Base-by-base conservation (phyloP, 192 early-diverging fungal species). In the Entomortierella chlamydospora region DNA sequence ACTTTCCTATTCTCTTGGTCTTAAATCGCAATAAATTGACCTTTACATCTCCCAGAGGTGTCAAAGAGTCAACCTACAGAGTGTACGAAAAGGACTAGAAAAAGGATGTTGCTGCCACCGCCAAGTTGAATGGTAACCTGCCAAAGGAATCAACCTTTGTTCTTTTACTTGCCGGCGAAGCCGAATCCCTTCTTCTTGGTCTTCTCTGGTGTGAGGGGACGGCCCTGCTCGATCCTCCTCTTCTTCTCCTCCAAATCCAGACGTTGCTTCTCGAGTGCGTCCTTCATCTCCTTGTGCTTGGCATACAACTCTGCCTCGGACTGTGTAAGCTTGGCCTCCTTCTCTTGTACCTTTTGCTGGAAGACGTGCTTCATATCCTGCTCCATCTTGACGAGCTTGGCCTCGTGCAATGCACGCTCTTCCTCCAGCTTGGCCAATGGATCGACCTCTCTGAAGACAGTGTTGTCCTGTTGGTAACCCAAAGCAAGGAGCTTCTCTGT, bases 281-380 rank as follows among this genome's bases (percentile, higher is more conserved):
- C 93, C 91, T 98, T 98, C 97, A 99, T 98, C 79, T 98, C 97
- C 82, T 95, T 94, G 85, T 99, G 96, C 58, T 96, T 95, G 22
- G 96, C 96, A 82, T 97, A 95, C 33, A 99, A 87, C 88, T 94
- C 98, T 73, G 97, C 97, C 83, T 99, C 98, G 34, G 91, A 93
- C 81, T 96, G 96, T 90, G 97, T 99, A 71, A 99, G 87, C 88
- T 98, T 98, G 70, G 95, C 87, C 82, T 99, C 97, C 87, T 98
- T 98, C 85, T 99, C 98, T 59, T 96, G 93, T 3, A 99, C 98
- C 90, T 99, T 98, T 65, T 95, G 94, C 84, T 97, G 94, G 92
- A 99, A 99, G 47, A 99, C 98, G 28, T 92, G 88, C 83, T 96
- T 96, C 98, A 99, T 99, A 83, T 99, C 98, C 17, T 91, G 89